These are phyloP conservation scores for Onygenales sp. DNA, from an alignment of 2,329 filamentous ascomycete species.

Conservation along the genomic window DNA sequence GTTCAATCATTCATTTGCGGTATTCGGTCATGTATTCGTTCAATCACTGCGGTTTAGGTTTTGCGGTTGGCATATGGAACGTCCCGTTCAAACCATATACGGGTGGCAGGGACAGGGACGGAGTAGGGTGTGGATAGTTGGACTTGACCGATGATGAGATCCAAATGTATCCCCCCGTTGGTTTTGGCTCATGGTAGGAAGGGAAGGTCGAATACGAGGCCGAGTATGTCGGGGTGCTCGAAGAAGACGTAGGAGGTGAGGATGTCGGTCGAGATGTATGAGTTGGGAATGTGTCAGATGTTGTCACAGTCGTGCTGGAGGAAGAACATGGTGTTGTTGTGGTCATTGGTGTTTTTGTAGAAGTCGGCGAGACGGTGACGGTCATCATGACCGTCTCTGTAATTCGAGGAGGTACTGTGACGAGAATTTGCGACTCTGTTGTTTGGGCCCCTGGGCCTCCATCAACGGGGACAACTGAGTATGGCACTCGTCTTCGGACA, in stretches of 20 bases:
- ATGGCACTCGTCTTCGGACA: slow-evolving; percentile 7
- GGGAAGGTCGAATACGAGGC: no score
- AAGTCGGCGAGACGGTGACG: slow-evolving; percentile 3
- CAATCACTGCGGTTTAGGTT: not conserved
- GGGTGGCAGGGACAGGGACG: not conserved
- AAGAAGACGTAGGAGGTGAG: not conserved
- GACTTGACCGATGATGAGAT: not conserved
- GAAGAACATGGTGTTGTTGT: not conserved
- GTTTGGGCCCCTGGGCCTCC: slow-evolving; percentile 8
- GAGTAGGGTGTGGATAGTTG: not conserved
- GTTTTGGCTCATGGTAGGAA: no score
- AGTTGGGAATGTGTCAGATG: slow-evolving; percentile 1
- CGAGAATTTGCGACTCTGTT: slow-evolving; percentile 2
- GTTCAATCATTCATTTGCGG: no score
- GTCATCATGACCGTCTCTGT: slow-evolving; percentile 9
- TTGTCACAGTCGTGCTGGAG: slow-evolving; percentile 1
- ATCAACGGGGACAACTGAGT: slow-evolving; percentile 15
- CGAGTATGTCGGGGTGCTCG: not conserved
- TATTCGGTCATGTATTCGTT: no score
- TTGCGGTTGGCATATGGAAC: not conserved
- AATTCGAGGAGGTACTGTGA: slow-evolving; percentile 9
- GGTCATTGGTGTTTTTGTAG: not conserved
- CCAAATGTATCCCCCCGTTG: no score
- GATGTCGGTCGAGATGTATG: not conserved
- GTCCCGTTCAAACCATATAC: not conserved